A percentile compares a stretch with the other conserved stretches of the same genome.
These are phyloP conservation scores for Galium porrigens DNA, from an alignment of 305 asterid species.

Conservation along the genomic window DNA sequence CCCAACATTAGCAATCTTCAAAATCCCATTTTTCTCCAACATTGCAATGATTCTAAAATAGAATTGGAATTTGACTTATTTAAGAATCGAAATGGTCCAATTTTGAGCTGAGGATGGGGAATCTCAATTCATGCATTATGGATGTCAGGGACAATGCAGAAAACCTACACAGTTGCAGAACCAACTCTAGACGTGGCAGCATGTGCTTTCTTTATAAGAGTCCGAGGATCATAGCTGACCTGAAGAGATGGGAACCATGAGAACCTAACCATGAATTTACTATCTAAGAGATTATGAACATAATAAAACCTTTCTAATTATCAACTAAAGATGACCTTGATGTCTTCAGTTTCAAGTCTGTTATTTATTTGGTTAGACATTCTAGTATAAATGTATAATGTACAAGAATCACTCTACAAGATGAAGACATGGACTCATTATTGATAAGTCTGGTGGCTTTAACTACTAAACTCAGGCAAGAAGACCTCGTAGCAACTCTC, in stretches of 20 bases:
- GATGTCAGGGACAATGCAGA: constrained; percentile 6
- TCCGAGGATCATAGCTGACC: constrained; percentile 60
- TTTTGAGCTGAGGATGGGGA: not conserved
- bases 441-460: not conserved
- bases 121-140: not conserved
- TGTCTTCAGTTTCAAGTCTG: not conserved
- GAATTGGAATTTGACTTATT: constrained; percentile 3
- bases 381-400: not conserved
- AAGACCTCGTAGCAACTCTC: not conserved
- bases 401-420: not conserved
- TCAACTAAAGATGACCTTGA: not conserved
- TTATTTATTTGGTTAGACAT: not conserved
- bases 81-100: not conserved
- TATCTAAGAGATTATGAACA: not conserved
- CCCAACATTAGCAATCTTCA: constrained; percentile 70
- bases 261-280: not conserved
- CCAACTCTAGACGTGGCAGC: constrained; percentile 66
- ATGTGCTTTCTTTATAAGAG: constrained; percentile 65
- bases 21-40: constrained; percentile 53
- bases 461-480: not conserved
- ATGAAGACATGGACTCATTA: not conserved
- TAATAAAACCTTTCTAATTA: not conserved
- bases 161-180: constrained; percentile 68
- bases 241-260: constrained; percentile 16
- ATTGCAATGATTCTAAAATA: constrained; percentile 56